A percentile compares a stretch with the other conserved stretches of the same genome.
Evolutionary conservation across 73 alveolate genomes (phyloP).

Genomic region (Symbiodinium natans): DNA sequence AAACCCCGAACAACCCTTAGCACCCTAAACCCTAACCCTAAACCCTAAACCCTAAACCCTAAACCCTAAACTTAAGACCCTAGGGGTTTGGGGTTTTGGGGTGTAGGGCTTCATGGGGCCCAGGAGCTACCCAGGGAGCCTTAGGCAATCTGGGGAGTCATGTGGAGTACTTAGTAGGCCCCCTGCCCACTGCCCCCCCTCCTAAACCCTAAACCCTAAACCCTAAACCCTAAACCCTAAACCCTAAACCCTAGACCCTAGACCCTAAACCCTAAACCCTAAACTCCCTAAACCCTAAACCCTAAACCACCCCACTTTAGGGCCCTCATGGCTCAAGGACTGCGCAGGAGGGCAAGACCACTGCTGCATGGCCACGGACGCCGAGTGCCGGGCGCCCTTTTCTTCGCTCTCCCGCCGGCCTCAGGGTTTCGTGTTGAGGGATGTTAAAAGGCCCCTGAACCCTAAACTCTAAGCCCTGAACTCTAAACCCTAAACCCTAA

Average conservation of each 20-base stretch:
- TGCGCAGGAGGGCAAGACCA: constrained; percentile 31
- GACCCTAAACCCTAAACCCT: neutral
- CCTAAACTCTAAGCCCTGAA: no score
- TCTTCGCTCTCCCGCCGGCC: neutral
- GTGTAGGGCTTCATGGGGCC: no score
- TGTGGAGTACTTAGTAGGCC: no score
- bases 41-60: neutral
- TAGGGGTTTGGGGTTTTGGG: no score
- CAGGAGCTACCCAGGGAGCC: no score
- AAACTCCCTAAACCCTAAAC: neutral
- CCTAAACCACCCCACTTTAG: no score
- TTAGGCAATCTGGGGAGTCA: no score
- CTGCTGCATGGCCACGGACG: constrained; percentile 41
- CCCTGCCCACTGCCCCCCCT: no score
- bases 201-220: neutral
- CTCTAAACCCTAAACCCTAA: no score
- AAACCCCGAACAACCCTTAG: no score
- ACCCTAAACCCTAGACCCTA: neutral
- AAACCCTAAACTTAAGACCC: neutral
- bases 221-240: neutral
- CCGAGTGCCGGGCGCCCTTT: constrained; percentile 61
- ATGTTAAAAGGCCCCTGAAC: no score
- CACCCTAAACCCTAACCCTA: no score
- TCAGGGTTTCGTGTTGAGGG: neutral
- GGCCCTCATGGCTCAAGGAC: neutral